Evolutionary conservation across 2,329 filamentous ascomycete species (phyloP).

Genomic region (Trichothecium sympodiale): DNA sequence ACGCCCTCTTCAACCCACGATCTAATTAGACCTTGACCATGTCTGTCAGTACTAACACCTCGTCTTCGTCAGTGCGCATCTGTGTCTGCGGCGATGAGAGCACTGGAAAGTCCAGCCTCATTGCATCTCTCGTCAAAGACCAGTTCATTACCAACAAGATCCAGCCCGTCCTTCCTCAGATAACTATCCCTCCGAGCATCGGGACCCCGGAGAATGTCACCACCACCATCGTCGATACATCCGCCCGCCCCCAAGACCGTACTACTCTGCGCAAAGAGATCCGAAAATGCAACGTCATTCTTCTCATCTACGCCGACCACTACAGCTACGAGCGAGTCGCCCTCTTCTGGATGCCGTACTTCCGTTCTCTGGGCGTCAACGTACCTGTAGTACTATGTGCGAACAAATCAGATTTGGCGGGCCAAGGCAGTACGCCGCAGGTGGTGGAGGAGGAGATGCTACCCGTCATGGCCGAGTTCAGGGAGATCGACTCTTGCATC

Average conservation of each 20-base stretch:
- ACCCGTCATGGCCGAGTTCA: slow-evolving; percentile 95
- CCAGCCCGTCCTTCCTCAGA: slow-evolving; percentile 84
- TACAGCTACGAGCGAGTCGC: slow-evolving; percentile 98
- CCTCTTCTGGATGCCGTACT: slow-evolving; percentile 97
- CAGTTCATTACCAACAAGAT: slow-evolving; percentile 95
- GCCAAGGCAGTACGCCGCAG: slow-evolving; percentile 65
- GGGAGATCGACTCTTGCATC: slow-evolving; percentile 97
- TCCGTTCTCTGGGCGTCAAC: slow-evolving; percentile 94
- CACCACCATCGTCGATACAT: slow-evolving; percentile 95
- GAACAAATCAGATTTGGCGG: slow-evolving; percentile 87
- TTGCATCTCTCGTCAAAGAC: slow-evolving; percentile 92
- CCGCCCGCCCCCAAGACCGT: slow-evolving; percentile 85
- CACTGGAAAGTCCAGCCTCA: slow-evolving; percentile 87
- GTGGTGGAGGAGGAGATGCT: slow-evolving; percentile 96
- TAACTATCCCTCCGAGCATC: slow-evolving; percentile 87
- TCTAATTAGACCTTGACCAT: not conserved
- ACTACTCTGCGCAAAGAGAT: slow-evolving; percentile 87
- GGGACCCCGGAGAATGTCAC: slow-evolving; percentile 94
- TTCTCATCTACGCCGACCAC: slow-evolving; percentile 94
- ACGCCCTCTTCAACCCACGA: not conserved
- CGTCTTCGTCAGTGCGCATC: slow-evolving; percentile 62
- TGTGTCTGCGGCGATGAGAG: slow-evolving; percentile 95
- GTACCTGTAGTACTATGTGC: slow-evolving; percentile 93
- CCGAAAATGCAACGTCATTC: slow-evolving; percentile 90
- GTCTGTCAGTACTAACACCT: not conserved